A percentile compares a stretch with the other conserved stretches of the same genome.
These are phyloP conservation scores for Lecanoromycetidae sp. DNA, from an alignment of 2,329 filamentous ascomycete genomes.

Conservation along the genomic window DNA sequence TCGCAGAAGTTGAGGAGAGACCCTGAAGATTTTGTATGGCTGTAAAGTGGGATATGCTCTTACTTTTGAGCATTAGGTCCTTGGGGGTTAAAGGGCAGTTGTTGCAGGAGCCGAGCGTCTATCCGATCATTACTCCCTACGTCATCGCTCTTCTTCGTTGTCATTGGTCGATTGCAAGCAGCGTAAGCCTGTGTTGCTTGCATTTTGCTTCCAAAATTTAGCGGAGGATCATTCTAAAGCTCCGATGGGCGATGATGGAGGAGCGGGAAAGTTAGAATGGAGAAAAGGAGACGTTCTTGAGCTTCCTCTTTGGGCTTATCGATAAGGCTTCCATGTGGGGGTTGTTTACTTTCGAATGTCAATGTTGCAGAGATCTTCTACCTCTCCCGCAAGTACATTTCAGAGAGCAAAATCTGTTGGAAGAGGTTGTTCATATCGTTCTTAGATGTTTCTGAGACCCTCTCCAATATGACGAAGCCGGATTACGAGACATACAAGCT, in stretches of 20 bases:
- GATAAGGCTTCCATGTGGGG: conserved; percentile 2
- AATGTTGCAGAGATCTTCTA: too few species aligned
- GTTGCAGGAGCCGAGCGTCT: not conserved
- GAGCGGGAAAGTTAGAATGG: too few species aligned
- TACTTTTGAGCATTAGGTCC: too few species aligned
- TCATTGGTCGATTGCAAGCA: too few species aligned
- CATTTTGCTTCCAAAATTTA: too few species aligned
- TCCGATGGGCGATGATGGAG: too few species aligned
- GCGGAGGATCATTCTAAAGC: too few species aligned
- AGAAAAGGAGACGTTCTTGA: not conserved
- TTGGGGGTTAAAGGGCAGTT: too few species aligned
- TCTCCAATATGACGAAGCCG: conserved; percentile 18
- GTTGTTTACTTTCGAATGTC: not conserved
- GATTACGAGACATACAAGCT: conserved; percentile 44
- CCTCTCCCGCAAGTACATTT: too few species aligned
- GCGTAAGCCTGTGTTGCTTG: not conserved
- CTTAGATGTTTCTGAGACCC: not conserved
- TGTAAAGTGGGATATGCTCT: not conserved
- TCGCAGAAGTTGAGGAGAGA: not conserved
- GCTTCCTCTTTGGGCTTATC: conserved; percentile 3
- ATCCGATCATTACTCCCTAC: conserved; percentile 1
- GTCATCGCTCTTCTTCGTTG: not conserved
- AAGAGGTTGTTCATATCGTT: not conserved
- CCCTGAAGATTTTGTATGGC: not conserved
- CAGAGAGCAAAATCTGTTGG: too few species aligned